Evolutionary conservation across 352 stramenopile species (phyloP), one percentile per base, ranked within the genome.

Genomic region (Elongisporangium senticosum): DNA sequence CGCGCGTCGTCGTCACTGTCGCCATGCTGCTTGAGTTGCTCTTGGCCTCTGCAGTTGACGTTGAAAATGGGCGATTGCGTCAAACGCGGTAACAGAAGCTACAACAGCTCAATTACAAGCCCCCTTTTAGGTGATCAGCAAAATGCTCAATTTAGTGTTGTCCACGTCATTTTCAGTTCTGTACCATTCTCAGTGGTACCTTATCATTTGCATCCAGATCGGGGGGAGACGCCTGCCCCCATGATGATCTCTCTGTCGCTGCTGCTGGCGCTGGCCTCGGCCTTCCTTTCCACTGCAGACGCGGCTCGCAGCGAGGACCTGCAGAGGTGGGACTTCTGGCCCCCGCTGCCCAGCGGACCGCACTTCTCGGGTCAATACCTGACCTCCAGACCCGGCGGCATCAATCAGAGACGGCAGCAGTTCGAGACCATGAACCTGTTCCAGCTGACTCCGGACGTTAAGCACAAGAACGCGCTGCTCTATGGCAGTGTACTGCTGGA

Each of bases 381-480:
- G 51, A 55, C 69, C 13, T 89, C 83, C 20, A 57, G 68, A 52
- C 83, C 83, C 1, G 74, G 71, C 37, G 58, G 67, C 4, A 74
- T 77, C 53, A 61, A 79, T 49, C 58, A 84, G 50, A 65, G 58
- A 24, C 65, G 68, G 33, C 75, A 88, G 61, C 67, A 26, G 50
- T 94, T 89, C 56, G 58, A 69, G 17, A 52, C 68, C 14, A 68
- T 90, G 13, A 74, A 94, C 54, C 74, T 89, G 28, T 92, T 93
- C 56, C 59, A 74, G 33, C 63, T 85, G 51, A 54, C 68, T 26
- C 54, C 64, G 48, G 55, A 57, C 26, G 39, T 58, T 17, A 7
- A 59, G 1, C 15, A 10, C 8, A 40, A 50, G 2, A 87, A 87
- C 37, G 51, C 37, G n/a, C 57, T 92, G 21, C 55, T 89, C 7